Evolutionary conservation across 108 stramenopile genomes (phyloP).

Genomic region (Cyclotella baltica): DNA sequence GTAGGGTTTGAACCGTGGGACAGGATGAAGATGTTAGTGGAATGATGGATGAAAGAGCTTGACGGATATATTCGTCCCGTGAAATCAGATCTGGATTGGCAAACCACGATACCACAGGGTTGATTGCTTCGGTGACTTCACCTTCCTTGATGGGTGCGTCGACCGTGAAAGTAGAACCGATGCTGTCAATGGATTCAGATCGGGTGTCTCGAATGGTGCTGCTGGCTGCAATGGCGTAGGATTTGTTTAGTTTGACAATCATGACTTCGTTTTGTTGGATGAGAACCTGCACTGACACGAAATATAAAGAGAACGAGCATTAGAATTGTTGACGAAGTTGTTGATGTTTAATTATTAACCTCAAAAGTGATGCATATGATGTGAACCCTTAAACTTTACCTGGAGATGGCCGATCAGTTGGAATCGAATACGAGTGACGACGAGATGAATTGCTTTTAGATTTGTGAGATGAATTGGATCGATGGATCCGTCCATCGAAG

Average conservation of each 20-base stretch:
- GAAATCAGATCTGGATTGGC: background rate
- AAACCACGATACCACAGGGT: background rate
- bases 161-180: constrained; percentile 8
- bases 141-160: background rate
- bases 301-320: too few species aligned
- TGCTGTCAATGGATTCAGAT: constrained; percentile 2
- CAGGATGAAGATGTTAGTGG: constrained; percentile 18
- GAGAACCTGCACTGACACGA: background rate
- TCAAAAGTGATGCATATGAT: too few species aligned
- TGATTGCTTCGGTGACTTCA: background rate
- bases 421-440: too few species aligned
- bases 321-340: too few species aligned
- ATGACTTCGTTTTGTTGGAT: background rate
- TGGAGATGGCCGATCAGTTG: too few species aligned
- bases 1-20: constrained; percentile 22
- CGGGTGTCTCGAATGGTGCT: background rate
- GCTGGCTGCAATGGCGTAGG: background rate
- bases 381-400: too few species aligned
- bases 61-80: background rate
- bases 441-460: too few species aligned
- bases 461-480: too few species aligned
- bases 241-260: constrained; percentile 8
- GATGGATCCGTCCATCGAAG: too few species aligned
- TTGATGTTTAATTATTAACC: too few species aligned
- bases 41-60: constrained; percentile 1